Evolutionary conservation across 2,329 filamentous ascomycete species (phyloP).

Genomic region (Apiospora koreana): DNA sequence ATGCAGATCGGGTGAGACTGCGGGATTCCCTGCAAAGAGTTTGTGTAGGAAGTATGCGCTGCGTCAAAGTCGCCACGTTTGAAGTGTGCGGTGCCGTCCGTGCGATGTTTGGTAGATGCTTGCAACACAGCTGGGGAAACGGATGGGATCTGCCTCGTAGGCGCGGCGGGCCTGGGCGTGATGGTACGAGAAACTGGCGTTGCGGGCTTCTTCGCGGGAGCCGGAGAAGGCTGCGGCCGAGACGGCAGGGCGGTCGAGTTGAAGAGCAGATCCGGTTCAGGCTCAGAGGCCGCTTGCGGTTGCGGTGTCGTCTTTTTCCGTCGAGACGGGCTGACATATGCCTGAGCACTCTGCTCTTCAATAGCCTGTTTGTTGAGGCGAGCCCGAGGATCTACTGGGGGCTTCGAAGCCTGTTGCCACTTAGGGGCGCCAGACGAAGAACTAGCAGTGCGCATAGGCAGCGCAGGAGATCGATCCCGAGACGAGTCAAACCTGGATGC

Average conservation of each 20-base stretch:
- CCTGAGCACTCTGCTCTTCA: slow-evolving; percentile 79
- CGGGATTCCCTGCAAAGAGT: slow-evolving; percentile 75
- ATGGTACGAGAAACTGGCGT: slow-evolving; percentile 45
- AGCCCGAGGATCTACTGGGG: slow-evolving; percentile 50
- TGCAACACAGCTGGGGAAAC: slow-evolving; percentile 70
- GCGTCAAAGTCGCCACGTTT: slow-evolving; percentile 91
- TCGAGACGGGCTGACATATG: slow-evolving; percentile 84
- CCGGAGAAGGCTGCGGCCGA: slow-evolving; percentile 32
- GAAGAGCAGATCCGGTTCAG: slow-evolving; percentile 67
- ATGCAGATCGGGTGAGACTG: slow-evolving; percentile 80
- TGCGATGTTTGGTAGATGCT: slow-evolving; percentile 75
- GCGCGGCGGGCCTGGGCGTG: slow-evolving; percentile 47
- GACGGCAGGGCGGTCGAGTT: slow-evolving; percentile 39
- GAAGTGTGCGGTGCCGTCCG: slow-evolving; percentile 83
- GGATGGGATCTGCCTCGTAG: slow-evolving; percentile 58
- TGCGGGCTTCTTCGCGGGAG: slow-evolving; percentile 36
- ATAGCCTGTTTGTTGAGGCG: slow-evolving; percentile 72
- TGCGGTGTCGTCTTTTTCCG: slow-evolving; percentile 68
- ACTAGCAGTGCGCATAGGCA: slow-evolving; percentile 34
- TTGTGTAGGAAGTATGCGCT: slow-evolving; percentile 80
- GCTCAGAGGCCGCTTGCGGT: slow-evolving; percentile 42
- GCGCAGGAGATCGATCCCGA: slow-evolving; percentile 52
- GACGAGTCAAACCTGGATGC: slow-evolving; percentile 24
- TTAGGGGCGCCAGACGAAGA: slow-evolving; percentile 39
- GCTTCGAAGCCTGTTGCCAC: slow-evolving; percentile 58